These are phyloP conservation scores for Candolleomyces efflorescens DNA, from an alignment of 768 basidiomycete species.

Conservation along the genomic window DNA sequence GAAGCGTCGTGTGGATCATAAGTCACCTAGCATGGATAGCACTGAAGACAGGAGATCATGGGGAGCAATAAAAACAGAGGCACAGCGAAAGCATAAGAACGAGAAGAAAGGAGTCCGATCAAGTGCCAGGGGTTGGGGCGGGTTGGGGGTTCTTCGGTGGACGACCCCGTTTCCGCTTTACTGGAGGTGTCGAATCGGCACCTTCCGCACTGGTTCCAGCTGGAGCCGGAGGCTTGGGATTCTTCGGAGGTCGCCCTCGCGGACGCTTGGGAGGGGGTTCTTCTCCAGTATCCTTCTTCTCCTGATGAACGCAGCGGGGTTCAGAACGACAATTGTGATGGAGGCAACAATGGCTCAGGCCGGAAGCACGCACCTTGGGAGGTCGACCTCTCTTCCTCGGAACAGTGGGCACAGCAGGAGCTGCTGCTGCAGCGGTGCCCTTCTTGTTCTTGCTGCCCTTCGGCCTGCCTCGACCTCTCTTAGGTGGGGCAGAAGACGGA, in stretches of 20 bases:
- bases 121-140: constrained; percentile 18
- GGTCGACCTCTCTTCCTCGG: constrained; percentile 64
- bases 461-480: constrained; percentile 85
- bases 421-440: constrained; percentile 27
- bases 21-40: constrained; percentile 21
- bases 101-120: constrained; percentile 11
- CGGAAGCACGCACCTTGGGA: constrained; percentile 47
- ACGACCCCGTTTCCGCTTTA: constrained; percentile 70
- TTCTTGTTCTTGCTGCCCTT: constrained; percentile 82
- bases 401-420: constrained; percentile 29
- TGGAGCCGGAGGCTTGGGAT: constrained; percentile 38
- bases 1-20: constrained; percentile 33
- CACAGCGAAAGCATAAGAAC: constrained; percentile 13
- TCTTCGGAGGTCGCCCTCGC: constrained; percentile 74
- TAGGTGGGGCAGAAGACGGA: constrained; percentile 39
- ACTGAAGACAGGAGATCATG: constrained; percentile 19
- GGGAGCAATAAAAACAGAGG: constrained; percentile 10
- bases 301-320: constrained; percentile 23
- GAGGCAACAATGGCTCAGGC: constrained; percentile 18
- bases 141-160: constrained; percentile 46
- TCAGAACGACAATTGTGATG: constrained; percentile 12
- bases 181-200: constrained; percentile 34
- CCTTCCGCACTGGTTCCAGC: constrained; percentile 23
- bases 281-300: constrained; percentile 42
- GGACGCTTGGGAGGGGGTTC: constrained; percentile 59